Conservation (phyloP, 768 basidiomycete species). For the Galerina sulciceps region DNA sequence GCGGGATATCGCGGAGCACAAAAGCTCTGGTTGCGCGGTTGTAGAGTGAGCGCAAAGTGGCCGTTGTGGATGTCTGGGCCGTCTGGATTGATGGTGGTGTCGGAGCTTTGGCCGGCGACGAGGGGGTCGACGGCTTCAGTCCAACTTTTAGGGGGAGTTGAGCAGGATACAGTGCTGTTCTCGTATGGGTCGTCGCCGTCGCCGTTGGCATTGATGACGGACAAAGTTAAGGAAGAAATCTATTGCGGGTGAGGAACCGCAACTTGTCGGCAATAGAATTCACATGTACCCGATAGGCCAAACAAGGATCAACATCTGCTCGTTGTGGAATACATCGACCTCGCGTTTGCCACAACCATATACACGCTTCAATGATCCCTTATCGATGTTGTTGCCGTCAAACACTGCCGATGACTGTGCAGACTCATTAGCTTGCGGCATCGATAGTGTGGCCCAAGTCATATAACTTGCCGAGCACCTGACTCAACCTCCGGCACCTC, state of each 20-base stretch:
- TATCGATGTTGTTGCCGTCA: too few relatives aligned
- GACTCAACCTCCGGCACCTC: background rate
- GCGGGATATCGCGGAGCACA: slow-evolving; percentile 70
- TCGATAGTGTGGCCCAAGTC: background rate
- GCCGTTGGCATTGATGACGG: slow-evolving; percentile 51
- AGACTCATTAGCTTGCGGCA: background rate
- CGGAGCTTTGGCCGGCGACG: slow-evolving; percentile 14
- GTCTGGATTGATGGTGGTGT: slow-evolving; percentile 14
- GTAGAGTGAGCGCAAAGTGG: slow-evolving; percentile 73
- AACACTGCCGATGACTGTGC: too few relatives aligned
- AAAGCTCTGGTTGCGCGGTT: slow-evolving; percentile 80
- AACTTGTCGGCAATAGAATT: slow-evolving; percentile 19
- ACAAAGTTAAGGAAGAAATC: slow-evolving; percentile 1
- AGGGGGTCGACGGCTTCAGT: slow-evolving; percentile 31
- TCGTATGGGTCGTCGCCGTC: slow-evolving; percentile 42
- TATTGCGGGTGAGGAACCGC: slow-evolving; percentile 6
- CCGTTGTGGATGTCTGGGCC: slow-evolving; percentile 30
- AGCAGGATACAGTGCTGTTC: slow-evolving; percentile 27
- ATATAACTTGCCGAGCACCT: background rate
- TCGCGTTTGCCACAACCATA: too few relatives aligned
- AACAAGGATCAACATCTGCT: slow-evolving; percentile 3
- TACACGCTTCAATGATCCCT: too few relatives aligned
- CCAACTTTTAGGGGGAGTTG: slow-evolving; percentile 40
- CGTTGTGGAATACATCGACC: too few relatives aligned
- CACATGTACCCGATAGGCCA: slow-evolving; percentile 21